A percentile compares a stretch with the other conserved stretches of the same genome.
Conservation (phyloP, 2,329 filamentous ascomycete species). For the Thielaviopsis euricoi region DNA sequence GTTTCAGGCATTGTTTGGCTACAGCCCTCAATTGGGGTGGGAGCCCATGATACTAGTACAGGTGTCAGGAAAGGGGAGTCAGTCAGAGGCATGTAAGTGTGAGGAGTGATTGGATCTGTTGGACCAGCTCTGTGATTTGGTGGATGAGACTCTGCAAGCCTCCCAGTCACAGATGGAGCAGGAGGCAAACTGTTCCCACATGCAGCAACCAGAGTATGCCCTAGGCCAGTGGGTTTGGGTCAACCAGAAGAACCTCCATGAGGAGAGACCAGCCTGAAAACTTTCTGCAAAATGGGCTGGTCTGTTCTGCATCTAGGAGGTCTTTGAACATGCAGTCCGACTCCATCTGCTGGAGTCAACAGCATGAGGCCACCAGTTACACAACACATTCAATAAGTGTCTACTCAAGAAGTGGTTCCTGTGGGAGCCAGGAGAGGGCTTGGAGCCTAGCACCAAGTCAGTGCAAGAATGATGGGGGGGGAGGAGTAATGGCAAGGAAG, state of each 20-base stretch:
- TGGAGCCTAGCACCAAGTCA: too few species aligned
- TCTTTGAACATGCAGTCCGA: not conserved
- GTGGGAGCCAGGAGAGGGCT: too few species aligned
- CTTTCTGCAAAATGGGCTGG: not conserved
- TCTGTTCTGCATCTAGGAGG: not conserved
- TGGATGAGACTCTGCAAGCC: not conserved
- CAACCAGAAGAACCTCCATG: not conserved
- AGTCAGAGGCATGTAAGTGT: too few species aligned
- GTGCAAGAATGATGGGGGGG: too few species aligned
- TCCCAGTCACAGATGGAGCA: not conserved
- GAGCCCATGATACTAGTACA: not conserved
- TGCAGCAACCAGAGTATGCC: not conserved
- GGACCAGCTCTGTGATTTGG: not conserved
- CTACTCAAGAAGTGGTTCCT: too few species aligned
- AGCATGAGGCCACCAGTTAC: too few species aligned
- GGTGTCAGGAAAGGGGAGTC: too few species aligned
- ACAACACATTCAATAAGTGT: too few species aligned
- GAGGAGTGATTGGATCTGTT: not conserved
- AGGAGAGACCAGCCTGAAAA: not conserved
- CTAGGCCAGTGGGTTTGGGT: not conserved
- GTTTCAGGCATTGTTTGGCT: not conserved
- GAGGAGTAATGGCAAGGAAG: too few species aligned
- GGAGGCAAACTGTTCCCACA: not conserved
- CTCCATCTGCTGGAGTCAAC: not conserved
- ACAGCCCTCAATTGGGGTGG: too few species aligned